These are phyloP conservation scores for Apiospora rasikravindrae DNA, from an alignment of 2,329 filamentous ascomycete species.

Conservation along the genomic window DNA sequence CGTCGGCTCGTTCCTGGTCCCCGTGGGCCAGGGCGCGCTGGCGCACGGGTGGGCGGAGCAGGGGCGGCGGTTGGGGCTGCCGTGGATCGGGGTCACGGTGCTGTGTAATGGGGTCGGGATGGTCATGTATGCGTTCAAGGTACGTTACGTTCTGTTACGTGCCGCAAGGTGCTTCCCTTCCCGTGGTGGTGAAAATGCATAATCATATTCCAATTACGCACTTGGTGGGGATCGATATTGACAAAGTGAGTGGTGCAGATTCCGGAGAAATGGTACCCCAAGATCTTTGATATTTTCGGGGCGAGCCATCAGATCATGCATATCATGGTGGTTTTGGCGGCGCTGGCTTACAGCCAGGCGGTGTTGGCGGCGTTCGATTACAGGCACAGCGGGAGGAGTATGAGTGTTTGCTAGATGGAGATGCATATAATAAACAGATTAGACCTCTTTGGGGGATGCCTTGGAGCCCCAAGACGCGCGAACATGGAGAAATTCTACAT, in stretches of 20 bases:
- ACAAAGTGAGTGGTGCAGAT: constrained; percentile 36
- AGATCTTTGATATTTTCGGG: constrained; percentile 51
- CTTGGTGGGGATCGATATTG: background rate
- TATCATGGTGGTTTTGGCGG: constrained; percentile 49
- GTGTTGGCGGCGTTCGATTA: constrained; percentile 33
- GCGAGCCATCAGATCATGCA: constrained; percentile 57
- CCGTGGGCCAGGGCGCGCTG: constrained; percentile 44
- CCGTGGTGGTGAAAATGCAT: no score
- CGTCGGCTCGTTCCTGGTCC: constrained; percentile 44
- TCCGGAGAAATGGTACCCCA: constrained; percentile 49
- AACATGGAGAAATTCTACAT: no score
- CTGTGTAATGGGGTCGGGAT: constrained; percentile 45
- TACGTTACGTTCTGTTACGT: no score
- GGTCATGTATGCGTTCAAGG: constrained; percentile 42
- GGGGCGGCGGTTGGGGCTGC: constrained; percentile 45
- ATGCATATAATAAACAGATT: background rate
- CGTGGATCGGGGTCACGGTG: constrained; percentile 45
- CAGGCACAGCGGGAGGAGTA: background rate
- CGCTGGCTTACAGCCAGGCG: constrained; percentile 42
- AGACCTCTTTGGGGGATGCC: no score
- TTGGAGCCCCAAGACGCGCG: background rate
- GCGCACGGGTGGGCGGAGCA: constrained; percentile 40
- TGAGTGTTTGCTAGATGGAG: background rate
- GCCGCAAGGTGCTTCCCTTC: background rate
- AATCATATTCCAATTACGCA: no score